Evolutionary conservation across 306 rosid genomes (phyloP).

Genomic region (Canavalia ensiformis): DNA sequence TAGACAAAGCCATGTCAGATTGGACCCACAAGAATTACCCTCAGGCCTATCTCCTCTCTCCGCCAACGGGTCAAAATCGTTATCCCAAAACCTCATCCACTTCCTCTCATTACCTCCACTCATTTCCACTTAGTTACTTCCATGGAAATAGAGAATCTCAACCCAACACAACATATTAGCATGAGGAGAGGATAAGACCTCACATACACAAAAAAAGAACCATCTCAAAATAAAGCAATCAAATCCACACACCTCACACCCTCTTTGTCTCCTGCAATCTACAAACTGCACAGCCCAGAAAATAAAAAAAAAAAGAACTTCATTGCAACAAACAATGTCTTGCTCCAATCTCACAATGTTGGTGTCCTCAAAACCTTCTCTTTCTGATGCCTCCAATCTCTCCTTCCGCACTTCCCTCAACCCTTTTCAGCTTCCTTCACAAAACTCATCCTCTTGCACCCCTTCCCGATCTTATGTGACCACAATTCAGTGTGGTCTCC

Average conservation of each 20-base stretch:
- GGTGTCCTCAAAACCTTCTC: slow-evolving; percentile 65
- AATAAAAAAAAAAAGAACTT: background rate
- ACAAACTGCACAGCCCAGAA: background rate
- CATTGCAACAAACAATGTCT: slow-evolving; percentile 47
- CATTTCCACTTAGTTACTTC: slow-evolving; percentile 41
- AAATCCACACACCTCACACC: slow-evolving; percentile 27
- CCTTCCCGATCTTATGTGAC: slow-evolving; percentile 52
- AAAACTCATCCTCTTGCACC: slow-evolving; percentile 47
- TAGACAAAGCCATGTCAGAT: slow-evolving; percentile 39
- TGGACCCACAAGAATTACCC: slow-evolving; percentile 40
- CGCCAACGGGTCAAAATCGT: slow-evolving; percentile 51
- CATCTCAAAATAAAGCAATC: slow-evolving; percentile 34
- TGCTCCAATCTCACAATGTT: slow-evolving; percentile 64
- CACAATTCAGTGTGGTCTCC: slow-evolving; percentile 71
- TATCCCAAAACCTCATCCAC: slow-evolving; percentile 60
- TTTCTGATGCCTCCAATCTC: slow-evolving; percentile 72
- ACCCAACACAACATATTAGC: slow-evolving; percentile 36
- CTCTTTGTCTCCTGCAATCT: slow-evolving; percentile 45
- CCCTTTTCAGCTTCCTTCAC: slow-evolving; percentile 77
- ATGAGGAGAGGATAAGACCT: slow-evolving; percentile 45
- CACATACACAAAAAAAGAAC: slow-evolving; percentile 1
- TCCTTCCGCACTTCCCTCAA: slow-evolving; percentile 67
- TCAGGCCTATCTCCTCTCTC: slow-evolving; percentile 32
- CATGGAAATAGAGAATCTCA: slow-evolving; percentile 40
- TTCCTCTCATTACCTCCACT: slow-evolving; percentile 55